Conservation (phyloP, 1,284 basidiomycete species). For the Sanghuangporus baumii region DNA sequence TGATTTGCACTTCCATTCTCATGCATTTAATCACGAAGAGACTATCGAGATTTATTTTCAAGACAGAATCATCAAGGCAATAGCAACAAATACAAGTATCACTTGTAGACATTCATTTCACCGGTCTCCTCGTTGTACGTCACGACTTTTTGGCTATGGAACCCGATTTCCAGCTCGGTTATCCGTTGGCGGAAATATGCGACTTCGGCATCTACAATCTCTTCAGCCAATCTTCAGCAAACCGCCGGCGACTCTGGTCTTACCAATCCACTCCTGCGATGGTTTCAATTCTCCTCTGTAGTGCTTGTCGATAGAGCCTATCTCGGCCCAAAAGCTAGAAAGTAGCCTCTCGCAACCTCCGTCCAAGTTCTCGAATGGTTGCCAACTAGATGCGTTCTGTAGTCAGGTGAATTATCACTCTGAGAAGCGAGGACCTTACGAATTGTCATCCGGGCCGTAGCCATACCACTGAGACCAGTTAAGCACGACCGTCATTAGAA, state of each 20-base stretch:
- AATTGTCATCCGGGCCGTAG: conserved; percentile 17
- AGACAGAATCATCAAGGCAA: neutral
- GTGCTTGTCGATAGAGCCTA: neutral
- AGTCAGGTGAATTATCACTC: neutral
- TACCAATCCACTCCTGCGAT: conserved; percentile 17
- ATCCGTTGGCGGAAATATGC: conserved; percentile 1
- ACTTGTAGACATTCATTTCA: neutral
- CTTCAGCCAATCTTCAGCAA: neutral
- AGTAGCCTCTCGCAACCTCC: conserved; percentile 2
- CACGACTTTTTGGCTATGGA: neutral
- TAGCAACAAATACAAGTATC: neutral
- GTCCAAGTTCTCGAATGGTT: neutral
- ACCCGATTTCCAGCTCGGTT: neutral
- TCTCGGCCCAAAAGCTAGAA: conserved; percentile 4
- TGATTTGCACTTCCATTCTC: neutral
- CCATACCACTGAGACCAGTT: conserved; percentile 17
- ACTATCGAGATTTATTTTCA: neutral
- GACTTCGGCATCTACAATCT: conserved; percentile 4
- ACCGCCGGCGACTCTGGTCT: neutral
- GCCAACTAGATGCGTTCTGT: conserved; percentile 2
- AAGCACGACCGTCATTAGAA: neutral
- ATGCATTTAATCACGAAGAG: neutral
- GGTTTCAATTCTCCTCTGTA: neutral
- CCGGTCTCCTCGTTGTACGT: neutral
- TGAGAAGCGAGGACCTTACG: conserved; percentile 3